These are phyloP conservation scores for Xylaria cubensis DNA, from an alignment of 495 filamentous ascomycete species.

Conservation along the genomic window DNA sequence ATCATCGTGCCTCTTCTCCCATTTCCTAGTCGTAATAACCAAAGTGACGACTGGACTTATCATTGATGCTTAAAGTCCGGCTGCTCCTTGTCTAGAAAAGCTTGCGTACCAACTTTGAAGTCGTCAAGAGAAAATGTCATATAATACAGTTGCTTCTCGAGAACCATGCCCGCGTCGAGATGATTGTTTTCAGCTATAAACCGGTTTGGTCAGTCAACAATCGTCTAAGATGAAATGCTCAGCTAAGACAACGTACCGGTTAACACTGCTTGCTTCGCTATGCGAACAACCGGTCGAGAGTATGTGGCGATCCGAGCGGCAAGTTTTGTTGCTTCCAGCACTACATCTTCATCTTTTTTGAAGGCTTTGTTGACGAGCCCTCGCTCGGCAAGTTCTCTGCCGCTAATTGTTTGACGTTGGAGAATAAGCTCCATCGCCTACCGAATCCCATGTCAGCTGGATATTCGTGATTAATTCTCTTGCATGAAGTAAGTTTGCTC, in stretches of 20 bases:
- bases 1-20: not conserved
- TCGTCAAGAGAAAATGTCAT: slow-evolving; percentile 32
- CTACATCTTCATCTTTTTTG: slow-evolving; percentile 24
- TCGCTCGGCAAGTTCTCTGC: slow-evolving; percentile 54
- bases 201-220: slow-evolving; percentile 15
- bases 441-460: slow-evolving; percentile 60
- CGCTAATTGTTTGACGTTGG: slow-evolving; percentile 74
- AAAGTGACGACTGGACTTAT: not conserved
- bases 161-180: slow-evolving; percentile 32
- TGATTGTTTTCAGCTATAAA: slow-evolving; percentile 33
- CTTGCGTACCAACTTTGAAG: slow-evolving; percentile 28
- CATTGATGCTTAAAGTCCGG: slow-evolving; percentile 35
- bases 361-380: slow-evolving; percentile 34
- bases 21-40: not conserved
- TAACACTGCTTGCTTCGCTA: slow-evolving; percentile 37
- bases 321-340: slow-evolving; percentile 31
- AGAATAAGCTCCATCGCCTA: slow-evolving; percentile 86
- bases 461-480: not conserved
- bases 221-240: slow-evolving; percentile 1
- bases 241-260: slow-evolving; percentile 29
- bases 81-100: slow-evolving; percentile 31
- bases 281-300: slow-evolving; percentile 33
- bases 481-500: not conserved
- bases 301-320: slow-evolving; percentile 34
- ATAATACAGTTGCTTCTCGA: slow-evolving; percentile 39